Conservation (phyloP, 495 filamentous ascomycete species). For the Jackrogersella multiformis region DNA sequence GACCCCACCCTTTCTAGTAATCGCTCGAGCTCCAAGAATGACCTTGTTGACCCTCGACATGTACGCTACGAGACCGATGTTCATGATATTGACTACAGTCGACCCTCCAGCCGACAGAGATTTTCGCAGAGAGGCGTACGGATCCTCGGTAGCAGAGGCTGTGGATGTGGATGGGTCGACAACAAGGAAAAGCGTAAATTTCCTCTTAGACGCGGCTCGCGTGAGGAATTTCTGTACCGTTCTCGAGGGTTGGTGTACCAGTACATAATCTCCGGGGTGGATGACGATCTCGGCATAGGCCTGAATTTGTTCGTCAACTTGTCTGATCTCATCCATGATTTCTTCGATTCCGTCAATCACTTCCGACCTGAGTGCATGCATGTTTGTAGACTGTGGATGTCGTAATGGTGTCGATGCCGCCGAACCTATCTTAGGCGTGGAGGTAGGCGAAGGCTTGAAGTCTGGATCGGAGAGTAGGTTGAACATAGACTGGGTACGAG, state of each 20-base stretch:
- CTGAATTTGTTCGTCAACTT: constrained; percentile 89
- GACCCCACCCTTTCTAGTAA: constrained; percentile 85
- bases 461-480: constrained; percentile 70
- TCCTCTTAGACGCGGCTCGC: constrained; percentile 82
- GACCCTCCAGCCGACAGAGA: constrained; percentile 79
- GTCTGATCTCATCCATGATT: constrained; percentile 88
- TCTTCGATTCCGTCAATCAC: constrained; percentile 88
- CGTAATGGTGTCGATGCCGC: constrained; percentile 56
- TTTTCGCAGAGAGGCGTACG: constrained; percentile 70
- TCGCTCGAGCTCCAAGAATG: constrained; percentile 83
- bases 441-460: constrained; percentile 44
- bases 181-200: constrained; percentile 86
- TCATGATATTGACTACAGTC: constrained; percentile 81
- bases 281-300: constrained; percentile 87
- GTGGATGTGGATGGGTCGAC: constrained; percentile 68
- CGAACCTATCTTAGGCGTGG: constrained; percentile 49
- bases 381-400: constrained; percentile 44
- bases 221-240: constrained; percentile 88
- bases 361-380: constrained; percentile 79
- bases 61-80: constrained; percentile 85
- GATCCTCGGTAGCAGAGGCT: constrained; percentile 38
- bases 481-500: constrained; percentile 77
- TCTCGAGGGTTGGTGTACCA: constrained; percentile 80
- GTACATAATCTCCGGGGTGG: constrained; percentile 86
- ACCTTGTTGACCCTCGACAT: constrained; percentile 97